phyloP scores from a whole-genome alignment of 2,329 filamentous ascomycete genomes.

The Coniella lustricola region DNA sequence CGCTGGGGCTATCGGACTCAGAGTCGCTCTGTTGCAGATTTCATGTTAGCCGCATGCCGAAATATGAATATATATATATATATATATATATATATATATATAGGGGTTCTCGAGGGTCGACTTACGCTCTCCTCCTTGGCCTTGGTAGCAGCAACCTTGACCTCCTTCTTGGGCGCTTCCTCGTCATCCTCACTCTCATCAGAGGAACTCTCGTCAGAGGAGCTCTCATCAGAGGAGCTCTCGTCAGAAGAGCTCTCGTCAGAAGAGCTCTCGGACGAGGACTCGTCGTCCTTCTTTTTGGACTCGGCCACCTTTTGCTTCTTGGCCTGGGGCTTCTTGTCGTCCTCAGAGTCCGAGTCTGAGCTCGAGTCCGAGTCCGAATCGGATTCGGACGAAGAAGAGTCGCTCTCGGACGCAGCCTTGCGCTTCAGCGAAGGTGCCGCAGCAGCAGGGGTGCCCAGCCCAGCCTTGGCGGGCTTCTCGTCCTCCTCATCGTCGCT shows the following conservation, averaged over 20 bases:
- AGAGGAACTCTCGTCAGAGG: neutral
- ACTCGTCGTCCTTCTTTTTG: slow-evolving; percentile 34
- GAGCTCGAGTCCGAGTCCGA: slow-evolving; percentile 25
- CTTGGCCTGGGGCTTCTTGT: slow-evolving; percentile 43
- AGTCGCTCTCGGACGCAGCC: slow-evolving; percentile 35
- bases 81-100: neutral
- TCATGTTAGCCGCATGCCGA: neutral
- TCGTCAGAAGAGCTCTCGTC: slow-evolving; percentile 20
- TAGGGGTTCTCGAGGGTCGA: neutral
- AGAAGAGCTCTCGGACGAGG: slow-evolving; percentile 21
- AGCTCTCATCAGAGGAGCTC: slow-evolving; percentile 12
- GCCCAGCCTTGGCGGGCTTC: slow-evolving; percentile 19
- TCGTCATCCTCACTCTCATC: neutral
- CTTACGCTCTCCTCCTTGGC: slow-evolving; percentile 1
- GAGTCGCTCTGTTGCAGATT: slow-evolving; percentile 15
- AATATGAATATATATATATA: no score
- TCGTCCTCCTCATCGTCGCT: slow-evolving; percentile 19
- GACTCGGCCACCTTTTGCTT: slow-evolving; percentile 28
- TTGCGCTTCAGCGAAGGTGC: slow-evolving; percentile 48
- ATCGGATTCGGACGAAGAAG: slow-evolving; percentile 31
- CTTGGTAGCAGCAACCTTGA: slow-evolving; percentile 11
- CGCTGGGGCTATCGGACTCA: slow-evolving; percentile 27
- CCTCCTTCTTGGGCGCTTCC: slow-evolving; percentile 3
- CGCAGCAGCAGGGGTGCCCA: slow-evolving; percentile 19
- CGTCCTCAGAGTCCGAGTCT: slow-evolving; percentile 37